These are phyloP conservation scores for Besnoitia besnoiti DNA, from an alignment of 169 alveolate genomes.

Conservation along the genomic window DNA sequence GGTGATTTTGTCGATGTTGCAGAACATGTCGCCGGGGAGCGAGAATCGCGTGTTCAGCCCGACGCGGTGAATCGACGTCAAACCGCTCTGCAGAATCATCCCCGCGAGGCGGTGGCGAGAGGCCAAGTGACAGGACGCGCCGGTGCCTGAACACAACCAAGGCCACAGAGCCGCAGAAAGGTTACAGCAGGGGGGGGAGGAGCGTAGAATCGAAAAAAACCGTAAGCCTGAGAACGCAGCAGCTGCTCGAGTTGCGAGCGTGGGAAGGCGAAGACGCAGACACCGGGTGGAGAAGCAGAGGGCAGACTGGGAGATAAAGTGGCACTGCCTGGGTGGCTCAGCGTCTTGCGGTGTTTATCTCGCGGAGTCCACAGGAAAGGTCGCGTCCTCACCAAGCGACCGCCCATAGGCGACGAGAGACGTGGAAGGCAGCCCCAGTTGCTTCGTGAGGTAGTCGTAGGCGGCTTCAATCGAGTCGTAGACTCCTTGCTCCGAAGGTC, in stretches of 20 bases:
- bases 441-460: conserved; percentile 66
- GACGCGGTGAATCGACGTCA: conserved; percentile 86
- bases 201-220: background rate
- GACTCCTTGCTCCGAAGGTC: conserved; percentile 82
- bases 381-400: conserved; percentile 80
- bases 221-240: background rate
- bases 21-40: conserved; percentile 91
- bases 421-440: conserved; percentile 75
- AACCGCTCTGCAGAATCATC: conserved; percentile 86
- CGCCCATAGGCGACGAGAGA: conserved; percentile 90
- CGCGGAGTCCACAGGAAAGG: background rate
- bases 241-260: no score
- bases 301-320: background rate
- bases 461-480: conserved; percentile 89
- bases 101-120: conserved; percentile 76
- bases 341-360: background rate
- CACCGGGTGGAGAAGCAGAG: background rate
- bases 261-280: background rate
- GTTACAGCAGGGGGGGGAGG: background rate
- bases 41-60: conserved; percentile 83
- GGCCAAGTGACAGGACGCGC: conserved; percentile 25
- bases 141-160: conserved; percentile 16
- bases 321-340: background rate
- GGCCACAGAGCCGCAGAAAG: background rate
- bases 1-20: conserved; percentile 84